phyloP scores from a whole-genome alignment of 768 basidiomycete species.

The Mycena haematopus region DNA sequence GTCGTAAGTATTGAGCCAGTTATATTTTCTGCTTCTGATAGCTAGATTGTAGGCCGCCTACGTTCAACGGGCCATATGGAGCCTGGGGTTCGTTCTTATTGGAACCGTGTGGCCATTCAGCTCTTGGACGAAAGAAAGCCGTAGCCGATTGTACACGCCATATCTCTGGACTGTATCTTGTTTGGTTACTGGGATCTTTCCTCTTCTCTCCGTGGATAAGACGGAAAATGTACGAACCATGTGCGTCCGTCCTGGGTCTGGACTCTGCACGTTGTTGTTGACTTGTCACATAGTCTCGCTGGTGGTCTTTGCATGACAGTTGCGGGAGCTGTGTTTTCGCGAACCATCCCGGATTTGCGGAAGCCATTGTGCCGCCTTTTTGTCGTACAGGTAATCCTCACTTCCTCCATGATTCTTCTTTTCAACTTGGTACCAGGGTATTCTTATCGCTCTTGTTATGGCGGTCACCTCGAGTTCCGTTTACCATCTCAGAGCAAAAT shows the following conservation, averaged over 20 bases:
- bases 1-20: slow-evolving; percentile 56
- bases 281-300: slow-evolving; percentile 14
- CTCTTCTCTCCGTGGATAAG: slow-evolving; percentile 75
- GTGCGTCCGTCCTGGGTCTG: slow-evolving; percentile 50
- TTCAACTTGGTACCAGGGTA: slow-evolving; percentile 38
- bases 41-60: slow-evolving; percentile 59
- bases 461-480: slow-evolving; percentile 64
- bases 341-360: neutral
- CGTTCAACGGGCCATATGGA: slow-evolving; percentile 75
- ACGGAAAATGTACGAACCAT: slow-evolving; percentile 63
- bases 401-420: slow-evolving; percentile 5
- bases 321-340: slow-evolving; percentile 5
- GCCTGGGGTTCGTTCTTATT: slow-evolving; percentile 63
- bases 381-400: slow-evolving; percentile 35
- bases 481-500: slow-evolving; percentile 64
- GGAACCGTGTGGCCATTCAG: slow-evolving; percentile 70
- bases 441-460: slow-evolving; percentile 55
- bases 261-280: slow-evolving; percentile 2
- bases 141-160: slow-evolving; percentile 36
- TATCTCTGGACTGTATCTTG: slow-evolving; percentile 58
- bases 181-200: slow-evolving; percentile 67
- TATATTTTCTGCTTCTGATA: slow-evolving; percentile 34
- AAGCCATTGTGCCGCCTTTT: slow-evolving; percentile 28
- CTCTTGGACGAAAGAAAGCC: slow-evolving; percentile 50
- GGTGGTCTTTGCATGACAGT: slow-evolving; percentile 21